Evolutionary conservation across 2,329 filamentous ascomycete genomes (phyloP).

Genomic region (Nigrospora osmanthi): DNA sequence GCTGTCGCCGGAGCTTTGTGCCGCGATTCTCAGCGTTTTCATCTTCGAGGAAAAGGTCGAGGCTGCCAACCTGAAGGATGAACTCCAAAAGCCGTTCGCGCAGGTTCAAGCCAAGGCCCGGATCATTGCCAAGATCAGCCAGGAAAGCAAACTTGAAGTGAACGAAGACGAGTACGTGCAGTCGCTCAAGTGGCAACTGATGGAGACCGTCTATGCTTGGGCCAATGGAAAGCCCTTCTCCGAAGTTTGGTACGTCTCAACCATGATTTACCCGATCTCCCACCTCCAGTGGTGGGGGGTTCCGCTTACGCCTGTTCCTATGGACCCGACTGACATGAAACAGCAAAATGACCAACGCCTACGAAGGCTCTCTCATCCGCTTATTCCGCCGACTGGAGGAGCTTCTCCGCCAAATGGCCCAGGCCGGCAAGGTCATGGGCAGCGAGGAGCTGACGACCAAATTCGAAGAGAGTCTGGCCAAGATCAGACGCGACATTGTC

Average conservation of each 20-base stretch:
- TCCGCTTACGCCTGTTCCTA: neutral
- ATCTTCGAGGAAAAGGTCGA: constrained; percentile 96
- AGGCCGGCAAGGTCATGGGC: constrained; percentile 96
- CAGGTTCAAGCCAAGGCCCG: constrained; percentile 84
- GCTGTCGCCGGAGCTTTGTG: constrained; percentile 77
- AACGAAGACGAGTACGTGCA: constrained; percentile 92
- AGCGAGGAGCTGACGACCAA: constrained; percentile 88
- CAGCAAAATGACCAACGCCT: constrained; percentile 98
- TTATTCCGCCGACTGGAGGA: constrained; percentile 95
- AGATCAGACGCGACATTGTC: constrained; percentile 89
- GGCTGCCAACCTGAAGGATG: constrained; percentile 68
- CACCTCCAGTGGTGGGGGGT: neutral
- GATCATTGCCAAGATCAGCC: constrained; percentile 84
- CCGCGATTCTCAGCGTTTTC: constrained; percentile 83
- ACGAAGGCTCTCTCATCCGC: constrained; percentile 92
- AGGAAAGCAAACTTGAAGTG: constrained; percentile 88
- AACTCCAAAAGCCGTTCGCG: constrained; percentile 76
- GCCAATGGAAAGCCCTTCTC: constrained; percentile 83
- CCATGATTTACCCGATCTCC: neutral
- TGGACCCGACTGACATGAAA: constrained; percentile 12
- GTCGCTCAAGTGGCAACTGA: constrained; percentile 87
- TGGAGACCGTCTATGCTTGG: constrained; percentile 95
- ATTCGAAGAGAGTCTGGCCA: constrained; percentile 78
- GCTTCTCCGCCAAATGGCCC: constrained; percentile 86
- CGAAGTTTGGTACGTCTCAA: constrained; percentile 76